These are phyloP conservation scores for Cytospora mali DNA, from an alignment of 2,329 filamentous ascomycete species.

Conservation along the genomic window DNA sequence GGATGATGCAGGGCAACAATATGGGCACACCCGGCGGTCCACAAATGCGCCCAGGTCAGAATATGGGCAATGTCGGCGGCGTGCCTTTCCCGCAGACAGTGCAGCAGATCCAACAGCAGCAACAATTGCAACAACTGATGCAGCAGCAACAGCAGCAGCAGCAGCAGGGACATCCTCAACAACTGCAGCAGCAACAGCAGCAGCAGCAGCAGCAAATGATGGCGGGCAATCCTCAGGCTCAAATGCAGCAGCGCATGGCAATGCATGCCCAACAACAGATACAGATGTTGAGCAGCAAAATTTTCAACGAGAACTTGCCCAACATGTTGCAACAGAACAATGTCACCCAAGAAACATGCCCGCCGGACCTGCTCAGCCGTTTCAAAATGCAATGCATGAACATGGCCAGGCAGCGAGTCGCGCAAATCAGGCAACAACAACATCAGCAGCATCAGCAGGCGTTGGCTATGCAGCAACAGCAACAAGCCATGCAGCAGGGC, in stretches of 20 bases:
- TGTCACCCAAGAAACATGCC: constrained; percentile 46
- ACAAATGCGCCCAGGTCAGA: constrained; percentile 31
- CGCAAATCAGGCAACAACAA: constrained; percentile 31
- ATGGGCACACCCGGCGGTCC: constrained; percentile 29
- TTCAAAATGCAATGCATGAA: constrained; percentile 47
- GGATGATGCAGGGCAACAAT: constrained; percentile 42
- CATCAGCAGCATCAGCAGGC: constrained; percentile 31
- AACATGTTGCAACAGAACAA: constrained; percentile 43
- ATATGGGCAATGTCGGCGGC: constrained; percentile 34
- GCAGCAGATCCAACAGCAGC: constrained; percentile 33
- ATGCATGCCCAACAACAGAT: constrained; percentile 15
- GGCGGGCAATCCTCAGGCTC: constrained; percentile 26
- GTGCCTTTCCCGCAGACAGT: constrained; percentile 29
- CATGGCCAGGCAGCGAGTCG: constrained; percentile 43
- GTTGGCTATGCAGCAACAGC: constrained; percentile 43
- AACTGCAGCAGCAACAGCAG: constrained; percentile 38
- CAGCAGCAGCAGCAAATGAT: constrained; percentile 35
- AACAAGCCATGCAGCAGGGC: constrained; percentile 45
- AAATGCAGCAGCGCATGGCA: constrained; percentile 15
- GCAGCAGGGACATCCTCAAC: too few relatives aligned
- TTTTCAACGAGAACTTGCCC: constrained; percentile 46
- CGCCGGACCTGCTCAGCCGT: constrained; percentile 47
- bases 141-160: constrained; percentile 38
- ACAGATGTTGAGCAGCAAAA: constrained; percentile 25
- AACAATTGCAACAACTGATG: constrained; percentile 36